Evolutionary conservation across 441 rosid genomes (phyloP).

Genomic region (Biscutella laevigata): DNA sequence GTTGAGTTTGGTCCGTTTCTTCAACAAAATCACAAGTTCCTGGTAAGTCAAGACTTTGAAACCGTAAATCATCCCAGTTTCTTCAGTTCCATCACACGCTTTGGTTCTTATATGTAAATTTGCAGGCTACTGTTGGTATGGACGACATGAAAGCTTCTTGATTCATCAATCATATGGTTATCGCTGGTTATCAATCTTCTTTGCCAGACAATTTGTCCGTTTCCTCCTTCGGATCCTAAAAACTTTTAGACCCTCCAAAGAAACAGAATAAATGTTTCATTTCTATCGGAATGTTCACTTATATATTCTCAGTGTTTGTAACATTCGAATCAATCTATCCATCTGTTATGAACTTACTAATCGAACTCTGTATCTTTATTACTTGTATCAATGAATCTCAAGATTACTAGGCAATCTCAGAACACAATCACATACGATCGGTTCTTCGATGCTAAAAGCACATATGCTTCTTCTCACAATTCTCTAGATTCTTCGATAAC

Average conservation of each 20-base stretch:
- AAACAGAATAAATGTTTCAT: slow-evolving; percentile 18
- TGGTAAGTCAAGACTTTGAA: slow-evolving; percentile 37
- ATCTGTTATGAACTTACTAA: no score
- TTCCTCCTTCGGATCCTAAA: background rate
- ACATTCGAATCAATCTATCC: background rate
- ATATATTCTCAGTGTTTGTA: slow-evolving; percentile 7
- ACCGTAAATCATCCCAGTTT: background rate
- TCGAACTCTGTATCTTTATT: no score
- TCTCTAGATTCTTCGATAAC: no score
- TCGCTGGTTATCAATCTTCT: background rate
- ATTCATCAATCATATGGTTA: slow-evolving; percentile 10
- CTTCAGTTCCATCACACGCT: slow-evolving; percentile 1
- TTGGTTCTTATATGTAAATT: background rate
- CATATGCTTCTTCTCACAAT: no score
- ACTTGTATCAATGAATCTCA: no score
- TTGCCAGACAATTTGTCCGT: slow-evolving; percentile 5
- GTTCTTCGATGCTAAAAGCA: no score
- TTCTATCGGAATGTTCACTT: slow-evolving; percentile 11
- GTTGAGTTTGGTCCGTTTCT: slow-evolving; percentile 70
- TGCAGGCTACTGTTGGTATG: slow-evolving; percentile 72
- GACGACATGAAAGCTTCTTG: slow-evolving; percentile 78
- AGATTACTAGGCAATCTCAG: no score
- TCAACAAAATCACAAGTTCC: slow-evolving; percentile 76
- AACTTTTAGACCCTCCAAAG: slow-evolving; percentile 1
- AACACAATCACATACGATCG: no score